phyloP scores from a whole-genome alignment of 495 filamentous ascomycete genomes.

The Hypoxylon subgilvum region DNA sequence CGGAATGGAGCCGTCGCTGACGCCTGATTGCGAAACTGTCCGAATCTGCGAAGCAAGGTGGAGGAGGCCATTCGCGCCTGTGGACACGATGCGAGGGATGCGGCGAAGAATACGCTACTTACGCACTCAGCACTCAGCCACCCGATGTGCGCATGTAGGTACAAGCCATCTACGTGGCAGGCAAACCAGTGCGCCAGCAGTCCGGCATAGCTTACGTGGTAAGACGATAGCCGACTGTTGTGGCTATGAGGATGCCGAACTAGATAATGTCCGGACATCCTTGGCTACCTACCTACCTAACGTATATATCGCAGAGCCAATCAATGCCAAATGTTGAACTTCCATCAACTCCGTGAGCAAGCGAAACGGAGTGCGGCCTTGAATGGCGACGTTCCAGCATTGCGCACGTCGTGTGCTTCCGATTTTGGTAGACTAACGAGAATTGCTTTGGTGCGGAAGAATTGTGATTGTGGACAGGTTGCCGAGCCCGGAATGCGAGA shows the following conservation, averaged over 20 bases:
- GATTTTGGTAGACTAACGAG: conserved; percentile 9
- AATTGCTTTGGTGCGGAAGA: conserved; percentile 8
- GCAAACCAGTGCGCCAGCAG: conserved; percentile 9
- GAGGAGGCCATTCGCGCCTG: conserved; percentile 6
- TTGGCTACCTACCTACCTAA: background rate
- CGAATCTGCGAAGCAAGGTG: conserved; percentile 8
- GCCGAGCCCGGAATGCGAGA: background rate
- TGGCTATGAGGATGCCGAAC: conserved; percentile 5
- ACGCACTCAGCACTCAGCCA: conserved; percentile 1
- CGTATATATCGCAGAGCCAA: background rate
- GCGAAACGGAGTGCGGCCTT: conserved; percentile 6
- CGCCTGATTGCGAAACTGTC: conserved; percentile 9
- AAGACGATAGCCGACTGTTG: conserved; percentile 2
- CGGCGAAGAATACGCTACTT: too few relatives aligned
- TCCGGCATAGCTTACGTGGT: conserved; percentile 20
- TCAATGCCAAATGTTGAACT: background rate
- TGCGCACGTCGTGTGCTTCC: conserved; percentile 7
- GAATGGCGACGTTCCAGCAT: background rate
- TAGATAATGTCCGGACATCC: too few relatives aligned
- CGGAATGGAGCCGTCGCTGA: conserved; percentile 26
- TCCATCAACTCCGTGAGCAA: too few relatives aligned
- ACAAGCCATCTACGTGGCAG: conserved; percentile 20
- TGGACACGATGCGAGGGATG: conserved; percentile 8
- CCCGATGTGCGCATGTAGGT: conserved; percentile 12
- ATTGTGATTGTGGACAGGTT: conserved; percentile 17